A percentile compares a stretch with the other conserved stretches of the same genome.
Evolutionary conservation across 2,329 filamentous ascomycete genomes (phyloP).

Genomic region (Cadophora sp.): DNA sequence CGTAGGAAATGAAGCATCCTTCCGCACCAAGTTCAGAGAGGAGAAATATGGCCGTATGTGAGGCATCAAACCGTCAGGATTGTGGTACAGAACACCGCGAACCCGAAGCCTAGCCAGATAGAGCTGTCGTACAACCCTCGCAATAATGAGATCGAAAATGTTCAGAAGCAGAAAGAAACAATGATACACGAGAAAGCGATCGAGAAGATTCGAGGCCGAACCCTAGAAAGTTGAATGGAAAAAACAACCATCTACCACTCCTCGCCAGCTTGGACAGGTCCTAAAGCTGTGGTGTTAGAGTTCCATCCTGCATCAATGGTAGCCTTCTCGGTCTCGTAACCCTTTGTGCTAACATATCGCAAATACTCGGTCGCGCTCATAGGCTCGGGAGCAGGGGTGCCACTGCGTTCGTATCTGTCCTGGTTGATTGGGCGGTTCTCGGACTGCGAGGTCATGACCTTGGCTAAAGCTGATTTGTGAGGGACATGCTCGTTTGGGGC

Average conservation of each 20-base stretch:
- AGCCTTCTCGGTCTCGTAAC: slow-evolving; percentile 32
- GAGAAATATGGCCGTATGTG: slow-evolving; percentile 3
- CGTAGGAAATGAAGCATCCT: slow-evolving; percentile 12
- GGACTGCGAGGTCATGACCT: slow-evolving; percentile 24
- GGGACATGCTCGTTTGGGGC: slow-evolving; percentile 36
- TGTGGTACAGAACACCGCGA: slow-evolving; percentile 4
- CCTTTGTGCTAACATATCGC: slow-evolving; percentile 38
- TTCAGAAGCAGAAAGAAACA: neutral
- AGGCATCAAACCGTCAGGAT: slow-evolving; percentile 6
- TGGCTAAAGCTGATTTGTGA: slow-evolving; percentile 12
- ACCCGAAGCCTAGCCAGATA: neutral
- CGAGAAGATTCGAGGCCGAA: neutral
- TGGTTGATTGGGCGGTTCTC: slow-evolving; percentile 36
- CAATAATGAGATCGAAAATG: slow-evolving; percentile 4
- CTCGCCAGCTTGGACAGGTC: slow-evolving; percentile 24
- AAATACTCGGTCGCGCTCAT: slow-evolving; percentile 38
- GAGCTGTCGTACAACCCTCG: neutral
- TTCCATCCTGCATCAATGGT: slow-evolving; percentile 32
- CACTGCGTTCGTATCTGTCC: slow-evolving; percentile 18
- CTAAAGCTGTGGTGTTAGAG: slow-evolving; percentile 30
- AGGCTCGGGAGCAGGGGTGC: slow-evolving; percentile 20
- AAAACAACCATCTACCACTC: slow-evolving; percentile 16
- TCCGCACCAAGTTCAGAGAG: neutral
- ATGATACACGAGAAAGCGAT: neutral
- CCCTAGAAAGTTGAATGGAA: neutral